Evolutionary conservation across 345 rosid genomes (phyloP).

Genomic region (Linum usitatissimum): DNA sequence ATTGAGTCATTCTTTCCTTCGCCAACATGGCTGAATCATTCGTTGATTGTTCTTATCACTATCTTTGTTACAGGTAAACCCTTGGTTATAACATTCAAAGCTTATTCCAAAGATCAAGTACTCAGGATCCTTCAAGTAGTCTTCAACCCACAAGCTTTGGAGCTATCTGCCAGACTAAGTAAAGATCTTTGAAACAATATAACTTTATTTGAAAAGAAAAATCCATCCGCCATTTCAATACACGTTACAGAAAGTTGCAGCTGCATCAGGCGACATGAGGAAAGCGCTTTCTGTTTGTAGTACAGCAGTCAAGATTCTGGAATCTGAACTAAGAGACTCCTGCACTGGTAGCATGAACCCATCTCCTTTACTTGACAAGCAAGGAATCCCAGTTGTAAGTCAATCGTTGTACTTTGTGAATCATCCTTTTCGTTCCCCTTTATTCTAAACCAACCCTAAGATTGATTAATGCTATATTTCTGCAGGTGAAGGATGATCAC

Average conservation of each 20-base stretch:
- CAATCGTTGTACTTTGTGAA: slow-evolving; percentile 19
- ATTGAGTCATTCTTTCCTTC: no score
- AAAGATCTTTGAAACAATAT: not conserved
- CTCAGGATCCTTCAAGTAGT: slow-evolving; percentile 47
- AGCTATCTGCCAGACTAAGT: slow-evolving; percentile 92
- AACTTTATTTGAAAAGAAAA: not conserved
- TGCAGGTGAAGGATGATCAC: slow-evolving; percentile 72
- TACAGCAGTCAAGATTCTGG: slow-evolving; percentile 70
- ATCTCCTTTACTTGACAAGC: slow-evolving; percentile 13
- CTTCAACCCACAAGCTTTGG: slow-evolving; percentile 75
- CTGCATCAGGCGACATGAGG: slow-evolving; percentile 95
- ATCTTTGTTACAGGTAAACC: slow-evolving; percentile 55
- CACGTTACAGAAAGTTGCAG: slow-evolving; percentile 67
- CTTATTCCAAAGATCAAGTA: slow-evolving; percentile 75
- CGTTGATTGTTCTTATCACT: not conserved
- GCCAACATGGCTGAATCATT: no score
- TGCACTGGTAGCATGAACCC: slow-evolving; percentile 15
- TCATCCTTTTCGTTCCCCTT: not conserved
- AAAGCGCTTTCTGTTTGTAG: slow-evolving; percentile 86
- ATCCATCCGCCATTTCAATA: slow-evolving; percentile 2
- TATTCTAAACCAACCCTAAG: not conserved
- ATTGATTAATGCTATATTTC: not conserved
- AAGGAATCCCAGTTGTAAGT: slow-evolving; percentile 13
- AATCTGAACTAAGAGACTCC: slow-evolving; percentile 50
- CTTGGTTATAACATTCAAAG: slow-evolving; percentile 59